Conservation (phyloP, 768 basidiomycete genomes). For the Cystofilobasidium capitatum region DNA sequence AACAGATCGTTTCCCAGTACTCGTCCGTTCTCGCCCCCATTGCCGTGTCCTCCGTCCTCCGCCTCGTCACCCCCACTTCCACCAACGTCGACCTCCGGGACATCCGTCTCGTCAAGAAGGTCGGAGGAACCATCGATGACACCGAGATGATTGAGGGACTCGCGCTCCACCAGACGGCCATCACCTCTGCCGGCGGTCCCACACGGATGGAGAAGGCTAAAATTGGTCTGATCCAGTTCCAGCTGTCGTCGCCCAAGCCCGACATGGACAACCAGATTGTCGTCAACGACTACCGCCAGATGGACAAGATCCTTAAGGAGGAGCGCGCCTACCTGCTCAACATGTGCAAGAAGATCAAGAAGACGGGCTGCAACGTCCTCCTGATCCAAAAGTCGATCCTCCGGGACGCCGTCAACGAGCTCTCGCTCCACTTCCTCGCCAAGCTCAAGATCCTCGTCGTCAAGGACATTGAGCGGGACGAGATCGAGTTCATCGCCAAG, state of each 20-base stretch:
- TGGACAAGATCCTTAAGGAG: conserved; percentile 99
- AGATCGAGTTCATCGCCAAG: conserved; percentile 93
- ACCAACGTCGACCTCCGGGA: conserved; percentile 94
- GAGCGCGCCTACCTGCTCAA: conserved; percentile 95
- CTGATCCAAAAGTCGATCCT: conserved; percentile 98
- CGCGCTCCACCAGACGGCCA: conserved; percentile 92
- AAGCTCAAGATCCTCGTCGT: conserved; percentile 91
- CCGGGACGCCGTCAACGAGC: conserved; percentile 96
- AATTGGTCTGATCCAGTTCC: conserved; percentile 97
- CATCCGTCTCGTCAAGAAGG: conserved; percentile 92
- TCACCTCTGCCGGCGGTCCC: conserved; percentile 80
- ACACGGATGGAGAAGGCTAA: conserved; percentile 96
- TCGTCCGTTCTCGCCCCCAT: conserved; percentile 97
- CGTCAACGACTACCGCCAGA: conserved; percentile 98
- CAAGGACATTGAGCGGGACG: conserved; percentile 96
- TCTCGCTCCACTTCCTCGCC: conserved; percentile 93
- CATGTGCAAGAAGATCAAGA: conserved; percentile 98
- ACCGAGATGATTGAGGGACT: conserved; percentile 94
- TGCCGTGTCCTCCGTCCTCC: conserved; percentile 89
- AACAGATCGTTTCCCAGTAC: conserved; percentile 99
- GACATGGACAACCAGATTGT: conserved; percentile 99
- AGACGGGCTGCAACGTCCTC: conserved; percentile 97
- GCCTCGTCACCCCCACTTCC: conserved; percentile 75
- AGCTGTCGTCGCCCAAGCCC: conserved; percentile 92
- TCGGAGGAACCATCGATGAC: conserved; percentile 98